phyloP scores from a whole-genome alignment of 2,329 filamentous ascomycete genomes.

The Seiridium cupressi region DNA sequence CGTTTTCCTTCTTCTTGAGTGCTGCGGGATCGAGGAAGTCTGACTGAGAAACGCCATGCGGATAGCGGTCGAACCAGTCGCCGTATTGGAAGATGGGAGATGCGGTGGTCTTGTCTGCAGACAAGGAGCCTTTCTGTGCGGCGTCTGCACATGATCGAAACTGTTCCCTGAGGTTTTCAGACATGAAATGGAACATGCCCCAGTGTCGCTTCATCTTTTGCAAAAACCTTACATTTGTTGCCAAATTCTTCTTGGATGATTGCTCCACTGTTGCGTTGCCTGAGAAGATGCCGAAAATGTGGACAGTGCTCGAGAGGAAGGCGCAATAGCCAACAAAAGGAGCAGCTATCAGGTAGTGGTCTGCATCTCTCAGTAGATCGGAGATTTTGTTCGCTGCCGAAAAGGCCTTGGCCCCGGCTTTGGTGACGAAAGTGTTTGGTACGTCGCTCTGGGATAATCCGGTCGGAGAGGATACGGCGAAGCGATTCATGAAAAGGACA shows the following conservation, averaged over 20 bases:
- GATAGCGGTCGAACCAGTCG: constrained; percentile 96
- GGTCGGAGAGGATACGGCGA: constrained; percentile 72
- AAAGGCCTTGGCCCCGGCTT: constrained; percentile 73
- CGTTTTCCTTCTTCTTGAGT: constrained; percentile 69
- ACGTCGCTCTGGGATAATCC: constrained; percentile 66
- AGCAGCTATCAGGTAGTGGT: constrained; percentile 77
- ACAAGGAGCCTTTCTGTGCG: constrained; percentile 63
- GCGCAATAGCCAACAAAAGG: constrained; percentile 95
- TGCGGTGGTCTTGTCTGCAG: constrained; percentile 43
- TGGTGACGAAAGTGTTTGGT: constrained; percentile 74
- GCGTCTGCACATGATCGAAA: constrained; percentile 84
- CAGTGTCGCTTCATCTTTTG: constrained; percentile 96
- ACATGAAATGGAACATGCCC: constrained; percentile 98
- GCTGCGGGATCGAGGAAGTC: constrained; percentile 78
- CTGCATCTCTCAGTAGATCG: constrained; percentile 74
- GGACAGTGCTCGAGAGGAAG: constrained; percentile 90
- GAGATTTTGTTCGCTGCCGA: constrained; percentile 86
- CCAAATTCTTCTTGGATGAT: constrained; percentile 78
- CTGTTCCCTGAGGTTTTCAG: constrained; percentile 85
- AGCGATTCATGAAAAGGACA: constrained; percentile 84
- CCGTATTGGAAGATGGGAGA: constrained; percentile 87
- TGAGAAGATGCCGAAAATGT: constrained; percentile 88
- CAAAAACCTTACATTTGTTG: constrained; percentile 85
- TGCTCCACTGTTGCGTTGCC: constrained; percentile 74
- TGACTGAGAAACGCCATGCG: constrained; percentile 80